Base-by-base conservation (phyloP, 805 yeast genomes). In the Saccharomyces kudriavzevii region DNA sequence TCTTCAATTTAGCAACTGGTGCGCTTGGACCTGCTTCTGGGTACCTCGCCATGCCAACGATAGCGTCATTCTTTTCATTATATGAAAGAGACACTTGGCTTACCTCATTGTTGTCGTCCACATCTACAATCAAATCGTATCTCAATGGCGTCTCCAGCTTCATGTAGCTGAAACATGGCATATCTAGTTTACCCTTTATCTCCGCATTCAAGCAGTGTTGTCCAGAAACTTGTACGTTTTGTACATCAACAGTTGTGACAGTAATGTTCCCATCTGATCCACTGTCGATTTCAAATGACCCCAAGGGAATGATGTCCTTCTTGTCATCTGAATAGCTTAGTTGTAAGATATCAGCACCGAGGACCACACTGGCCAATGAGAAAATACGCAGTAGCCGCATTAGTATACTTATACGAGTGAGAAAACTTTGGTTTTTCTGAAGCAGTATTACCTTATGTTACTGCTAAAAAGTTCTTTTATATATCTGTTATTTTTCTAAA, bases 151-250 rank as follows among this genome's bases (percentile, higher is more conserved):
- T 26, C n/a, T 49, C 47, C 17, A 66, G 53, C 47, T 62, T 59
- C 29, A 61, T 26, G 45, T 56, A 60, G 45, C 63, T 53, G 52
- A 68, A 66, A 54, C 71, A 68, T 11, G 59, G 50, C 24, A 48
- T 22, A 14, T 54, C 45, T 29, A 24, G n/a, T 3, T 20, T 31
- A 22, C 54, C 59, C 8, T 49, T 55, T n/a, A 60, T 51, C 5
- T 45, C 49, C 2, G 62, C 60, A 49, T 61, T 61, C 14, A 67
- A 54, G 46, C 68, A 65, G 49, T 60, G 60, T 10, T 54, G 27
- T 1, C 47, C 59, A n/a, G 28, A 22, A 10, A n/a, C 29, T 45
- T 45, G 20, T 10, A 45, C 48, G 17, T 45, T 11, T 8, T 10
- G 20, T 10, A 45, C 10, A 22, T 45, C 28, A 22, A 35, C 24